These are phyloP conservation scores for Suillus bovinus DNA, from an alignment of 768 basidiomycete species.

Conservation along the genomic window DNA sequence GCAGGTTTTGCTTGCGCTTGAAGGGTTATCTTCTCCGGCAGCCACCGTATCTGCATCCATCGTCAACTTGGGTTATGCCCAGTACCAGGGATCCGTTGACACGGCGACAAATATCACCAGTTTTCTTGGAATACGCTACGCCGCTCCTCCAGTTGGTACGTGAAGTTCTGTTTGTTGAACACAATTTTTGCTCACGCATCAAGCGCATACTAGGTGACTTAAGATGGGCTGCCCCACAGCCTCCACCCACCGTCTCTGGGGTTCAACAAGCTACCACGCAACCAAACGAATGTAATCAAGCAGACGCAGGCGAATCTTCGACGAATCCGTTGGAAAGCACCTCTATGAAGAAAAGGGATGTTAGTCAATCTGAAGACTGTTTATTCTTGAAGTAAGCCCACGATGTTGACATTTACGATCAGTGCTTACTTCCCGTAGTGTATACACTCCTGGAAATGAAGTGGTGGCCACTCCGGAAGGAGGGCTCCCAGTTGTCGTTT, in stretches of 20 bases:
- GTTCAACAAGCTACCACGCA: conserved; percentile 27
- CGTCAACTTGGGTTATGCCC: conserved; percentile 28
- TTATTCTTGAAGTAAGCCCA: conserved; percentile 30
- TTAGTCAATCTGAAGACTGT: conserved; percentile 29
- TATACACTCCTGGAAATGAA: conserved; percentile 28
- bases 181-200: background rate
- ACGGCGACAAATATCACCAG: conserved; percentile 18
- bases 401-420: background rate
- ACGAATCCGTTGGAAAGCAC: conserved; percentile 24
- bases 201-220: conserved; percentile 17
- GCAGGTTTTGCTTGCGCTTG: conserved; percentile 13
- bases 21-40: conserved; percentile 1
- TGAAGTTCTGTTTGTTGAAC: background rate
- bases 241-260: conserved; percentile 20
- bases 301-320: conserved; percentile 27
- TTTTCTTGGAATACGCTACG: conserved; percentile 31
- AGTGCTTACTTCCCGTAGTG: conserved; percentile 18
- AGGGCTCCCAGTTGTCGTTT: conserved; percentile 34
- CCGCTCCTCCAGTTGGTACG: conserved; percentile 27
- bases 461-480: conserved; percentile 3
- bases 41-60: conserved; percentile 9
- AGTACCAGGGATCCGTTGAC: conserved; percentile 28
- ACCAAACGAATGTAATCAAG: conserved; percentile 34
- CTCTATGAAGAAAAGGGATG: conserved; percentile 15
- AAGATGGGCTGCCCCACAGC: conserved; percentile 32